Conservation (phyloP, 768 basidiomycete genomes). For the Pleurotus giganteus region DNA sequence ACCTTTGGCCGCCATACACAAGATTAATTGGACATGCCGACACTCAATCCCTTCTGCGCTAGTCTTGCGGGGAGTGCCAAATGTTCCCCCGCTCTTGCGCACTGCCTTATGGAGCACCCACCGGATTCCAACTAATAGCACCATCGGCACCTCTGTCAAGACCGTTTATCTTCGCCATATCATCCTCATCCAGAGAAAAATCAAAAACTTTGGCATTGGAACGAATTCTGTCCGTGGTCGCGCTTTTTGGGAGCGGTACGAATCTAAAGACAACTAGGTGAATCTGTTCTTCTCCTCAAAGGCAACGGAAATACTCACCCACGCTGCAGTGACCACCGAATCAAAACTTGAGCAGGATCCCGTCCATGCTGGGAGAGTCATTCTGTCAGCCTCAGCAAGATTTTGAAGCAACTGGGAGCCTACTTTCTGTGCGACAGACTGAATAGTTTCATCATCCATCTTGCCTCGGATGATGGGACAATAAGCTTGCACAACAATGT, state of each 20-base stretch:
- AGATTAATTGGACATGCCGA: no score
- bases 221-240: conserved; percentile 63
- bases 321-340: conserved; percentile 89
- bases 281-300: background rate
- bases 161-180: conserved; percentile 62
- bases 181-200: conserved; percentile 65
- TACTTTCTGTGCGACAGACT: conserved; percentile 60
- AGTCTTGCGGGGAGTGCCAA: no score
- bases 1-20: no score
- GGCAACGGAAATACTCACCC: conserved; percentile 43
- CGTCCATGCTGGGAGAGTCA: conserved; percentile 55
- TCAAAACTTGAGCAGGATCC: conserved; percentile 74
- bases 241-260: conserved; percentile 82
- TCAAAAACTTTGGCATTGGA: conserved; percentile 76
- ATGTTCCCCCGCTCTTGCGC: no score
- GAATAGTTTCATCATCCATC: conserved; percentile 53
- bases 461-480: conserved; percentile 69
- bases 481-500: conserved; percentile 71
- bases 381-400: no score
- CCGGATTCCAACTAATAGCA: conserved; percentile 82
- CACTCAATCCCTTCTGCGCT: no score
- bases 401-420: background rate
- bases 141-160: conserved; percentile 75
- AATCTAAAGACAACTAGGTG: conserved; percentile 41
- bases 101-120: conserved; percentile 35